Evolutionary conservation across 768 basidiomycete species (phyloP), one percentile per base, ranked within the genome.

Genomic region (Hygrocybe punicea): DNA sequence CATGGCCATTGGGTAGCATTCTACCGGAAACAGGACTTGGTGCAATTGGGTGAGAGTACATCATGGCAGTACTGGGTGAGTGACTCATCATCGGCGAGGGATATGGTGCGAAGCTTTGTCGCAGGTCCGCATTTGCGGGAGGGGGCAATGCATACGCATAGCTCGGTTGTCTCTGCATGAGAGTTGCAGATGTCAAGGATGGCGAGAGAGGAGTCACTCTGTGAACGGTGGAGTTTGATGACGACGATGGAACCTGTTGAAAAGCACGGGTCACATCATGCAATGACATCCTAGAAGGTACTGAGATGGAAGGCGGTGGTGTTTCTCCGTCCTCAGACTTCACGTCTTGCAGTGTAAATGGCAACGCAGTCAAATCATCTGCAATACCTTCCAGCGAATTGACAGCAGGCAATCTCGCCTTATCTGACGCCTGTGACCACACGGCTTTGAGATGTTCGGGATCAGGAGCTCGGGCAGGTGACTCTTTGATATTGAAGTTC

Each of bases 271-370:
- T 91, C 34, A 92, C 89, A 55, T 93, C 91, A 56, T 86, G 84
- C 37, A 87, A 71, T 3, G 89, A 90, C 83, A 91, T 89, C 39
- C 88, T 84, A 16, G 86, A 85, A 23, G 88, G 81, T 21, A 81
- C 76, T 24, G 80, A 75, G 4, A 80, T 75, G 7, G 75, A 71
- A 21, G 87, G 84, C 13, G 89, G 89, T 2, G 89, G 87, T 2
- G 88, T 89, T 67, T 84, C 86, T 17, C 89, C 91, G 62, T 89
- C 89, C 66, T 92, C 91, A 10, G 89, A 89, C 67, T 92, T 93
- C 51, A 91, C 86, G 55, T 93, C 91, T 65, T 89, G 90, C 34
- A 93, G 68, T 5, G 87, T 86, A 70, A 89, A 89, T 10, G 91
- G 90, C 29, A 93, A 75, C 21, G 85, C 78, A 29, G 87, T 86